Evolutionary conservation across 1,284 basidiomycete genomes (phyloP), one percentile per base, ranked within the genome.

Genomic region (Naganishia albida): DNA sequence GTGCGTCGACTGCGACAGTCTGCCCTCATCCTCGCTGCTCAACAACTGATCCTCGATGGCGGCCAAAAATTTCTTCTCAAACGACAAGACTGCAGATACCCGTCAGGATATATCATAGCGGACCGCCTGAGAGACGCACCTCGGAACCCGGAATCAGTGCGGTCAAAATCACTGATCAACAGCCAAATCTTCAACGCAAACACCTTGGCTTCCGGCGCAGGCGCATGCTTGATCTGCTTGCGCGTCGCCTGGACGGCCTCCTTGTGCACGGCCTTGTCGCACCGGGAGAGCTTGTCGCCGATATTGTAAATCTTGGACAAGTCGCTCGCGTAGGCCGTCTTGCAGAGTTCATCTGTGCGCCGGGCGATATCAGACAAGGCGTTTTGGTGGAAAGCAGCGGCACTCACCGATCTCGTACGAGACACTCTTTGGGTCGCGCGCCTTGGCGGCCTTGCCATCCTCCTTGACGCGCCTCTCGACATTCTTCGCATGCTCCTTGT

Each of bases 131-230:
- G 40, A 39, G 15, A 71, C 77, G 69, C 64, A 77, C 77, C 63
- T 66, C 72, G 68, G 63, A 75, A 77, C 3, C 71, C 72, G 7
- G 42, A 40, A 39, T 70, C 72, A 8, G 69, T 67, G 3, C 67
- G 60, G 42, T 75, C 68, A 64, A 75, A 77, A 7, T 71, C 67
- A 73, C 78, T 77, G 63, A 77, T 70, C 40, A 78, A 69, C 38
- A 76, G 63, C 78, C 78, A 80, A 12, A 80, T 72, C 40, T 76
- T 75, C 18, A 73, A 72, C 0, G 76, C 75, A 56, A 74, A 72
- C 18, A 74, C 63, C 25, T 74, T 67, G 44, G 77, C 76, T 16
- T 64, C 42, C 39, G 78, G 77, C 30, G 70, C 53, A 1, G 25
- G 69, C 1, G 75, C 77, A 63, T 72, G 65, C 67, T 78, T 78